phyloP scores from a whole-genome alignment of 176 grass and related monocot species.

The Paspalum vaginatum region DNA sequence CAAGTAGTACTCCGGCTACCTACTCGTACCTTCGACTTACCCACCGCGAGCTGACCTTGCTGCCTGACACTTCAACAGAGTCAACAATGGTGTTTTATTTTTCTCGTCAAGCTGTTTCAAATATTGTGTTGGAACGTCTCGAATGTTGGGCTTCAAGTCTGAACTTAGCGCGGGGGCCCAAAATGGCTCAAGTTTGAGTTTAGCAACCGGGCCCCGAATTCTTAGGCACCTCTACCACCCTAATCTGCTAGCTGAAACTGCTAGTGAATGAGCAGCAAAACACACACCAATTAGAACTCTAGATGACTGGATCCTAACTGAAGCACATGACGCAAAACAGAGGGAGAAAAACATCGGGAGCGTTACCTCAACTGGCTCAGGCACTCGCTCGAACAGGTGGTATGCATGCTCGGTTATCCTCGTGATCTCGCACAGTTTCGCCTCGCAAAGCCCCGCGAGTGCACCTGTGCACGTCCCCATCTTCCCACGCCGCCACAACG shows the following conservation, averaged over 20 bases:
- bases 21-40: background rate
- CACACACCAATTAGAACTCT: background rate
- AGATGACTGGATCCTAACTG: background rate
- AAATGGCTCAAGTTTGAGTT: too few relatives aligned
- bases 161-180: too few relatives aligned
- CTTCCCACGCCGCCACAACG: background rate
- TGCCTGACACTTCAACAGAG: background rate
- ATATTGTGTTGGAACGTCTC: too few relatives aligned
- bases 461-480: background rate
- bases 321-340: background rate
- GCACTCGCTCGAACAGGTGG: conserved; percentile 31
- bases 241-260: background rate
- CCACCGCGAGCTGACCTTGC: background rate
- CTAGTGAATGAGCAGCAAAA: background rate
- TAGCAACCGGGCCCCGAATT: too few relatives aligned
- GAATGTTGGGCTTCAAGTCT: too few relatives aligned
- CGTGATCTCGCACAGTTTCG: background rate
- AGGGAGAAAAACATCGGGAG: background rate
- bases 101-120: too few relatives aligned
- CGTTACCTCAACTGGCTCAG: conserved; percentile 6
- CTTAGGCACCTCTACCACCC: too few relatives aligned
- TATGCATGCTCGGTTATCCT: background rate
- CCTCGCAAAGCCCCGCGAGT: background rate
- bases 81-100: too few relatives aligned
- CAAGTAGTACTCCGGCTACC: background rate